Base-by-base conservation (phyloP, 495 filamentous ascomycete genomes). In the Podospora pseudocomata region DNA sequence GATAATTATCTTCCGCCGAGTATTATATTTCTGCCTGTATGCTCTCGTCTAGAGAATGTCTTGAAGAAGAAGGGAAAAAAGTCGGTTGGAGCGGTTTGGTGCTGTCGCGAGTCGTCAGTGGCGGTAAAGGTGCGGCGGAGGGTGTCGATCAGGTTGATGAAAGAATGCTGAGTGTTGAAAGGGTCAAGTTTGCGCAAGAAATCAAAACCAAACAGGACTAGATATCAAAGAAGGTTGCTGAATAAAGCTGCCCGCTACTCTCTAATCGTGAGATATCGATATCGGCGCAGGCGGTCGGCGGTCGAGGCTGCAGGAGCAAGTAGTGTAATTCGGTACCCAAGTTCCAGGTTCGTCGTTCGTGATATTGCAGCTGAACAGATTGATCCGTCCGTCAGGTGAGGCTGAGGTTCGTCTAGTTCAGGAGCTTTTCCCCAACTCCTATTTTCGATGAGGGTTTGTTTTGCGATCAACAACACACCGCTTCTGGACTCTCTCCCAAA, bases 401-500 rank as follows among this genome's bases (percentile, higher is more conserved):
- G 39, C 13, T 49, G 39, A 49, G 39, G 34, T 39, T 39, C 23
- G 34, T 39, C 11, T 39, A 39, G 34, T 39, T 39, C 34, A 49
- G 39, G 9, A 16, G 39, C 39, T 49, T 49, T 49, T 49, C 39
- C 39, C 39, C 9, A 49, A 49, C 39, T 49, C 39, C 39, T 49
- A 13, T 19, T 54, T 54, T n/a, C 7, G 16, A 30, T 26, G 27
- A 11, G 13, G 39, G 23, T 23, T 49, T 49, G 39, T 13, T 49
- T 49, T 49, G 39, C 39, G 39, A 49, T 49, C 39, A 49, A 49
- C 39, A 23, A 23, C 1, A 23, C 23, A 49, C n/a, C 16, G 59
- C 49, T 59, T 60, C 66, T 64, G 60, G 60, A 60, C 60, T 23
- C 66, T 64, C 49, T 49, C 39, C 39, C 13, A 49, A 49, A 49